Base-by-base conservation (phyloP, 768 basidiomycete genomes). In the Naganishia vaughanmartiniae region DNA sequence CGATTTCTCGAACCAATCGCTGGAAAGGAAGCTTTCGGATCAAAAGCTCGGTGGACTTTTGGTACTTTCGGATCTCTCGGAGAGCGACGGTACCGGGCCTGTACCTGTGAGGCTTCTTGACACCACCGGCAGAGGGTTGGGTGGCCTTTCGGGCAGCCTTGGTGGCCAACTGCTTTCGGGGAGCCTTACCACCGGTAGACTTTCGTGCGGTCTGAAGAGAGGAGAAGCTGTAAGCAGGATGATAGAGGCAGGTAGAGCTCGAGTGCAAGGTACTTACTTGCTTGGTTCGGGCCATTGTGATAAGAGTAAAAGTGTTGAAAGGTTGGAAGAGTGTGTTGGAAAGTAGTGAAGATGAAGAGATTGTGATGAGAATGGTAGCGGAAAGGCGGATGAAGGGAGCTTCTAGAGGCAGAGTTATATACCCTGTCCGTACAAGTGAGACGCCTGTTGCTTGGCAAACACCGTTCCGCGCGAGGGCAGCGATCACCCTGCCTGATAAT, bases 91-190 rank as follows among this genome's bases (percentile, higher is more conserved):
- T 99, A 86, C 95, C 84, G 73, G 83, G 83, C 74, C 82, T 81
- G 82, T 95, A 97, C 82, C 94, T 87, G 83, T 98, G 94, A 72
- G 94, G 95, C 87, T 98, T 99, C 94, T 98, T 98, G 78, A 96
- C 93, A 88, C 93, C 93, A 84, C 93, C 93, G 69, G 69, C 58
- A 73, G 93, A 77, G 42, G 73, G 68, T 46, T 57, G 56, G 71
- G 66, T 65, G 42, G 90, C 90, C 86, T 94, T 94, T 76, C 92
- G 87, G 66, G 93, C 93, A 56, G 92, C 92, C 76, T 80, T 81
- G 80, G 80, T 81, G 71, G 80, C 79, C 75, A 79, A 76, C 76
- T 66, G 65, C 68, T 67, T 58, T 26, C 69, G 56, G 60, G 74
- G 79, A 53, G 82, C 83, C 83, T 81, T 76, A 89, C 93, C 93